Evolutionary conservation across 139 green algal species (phyloP).

Genomic region (Tetradesmus lagerheimii): DNA sequence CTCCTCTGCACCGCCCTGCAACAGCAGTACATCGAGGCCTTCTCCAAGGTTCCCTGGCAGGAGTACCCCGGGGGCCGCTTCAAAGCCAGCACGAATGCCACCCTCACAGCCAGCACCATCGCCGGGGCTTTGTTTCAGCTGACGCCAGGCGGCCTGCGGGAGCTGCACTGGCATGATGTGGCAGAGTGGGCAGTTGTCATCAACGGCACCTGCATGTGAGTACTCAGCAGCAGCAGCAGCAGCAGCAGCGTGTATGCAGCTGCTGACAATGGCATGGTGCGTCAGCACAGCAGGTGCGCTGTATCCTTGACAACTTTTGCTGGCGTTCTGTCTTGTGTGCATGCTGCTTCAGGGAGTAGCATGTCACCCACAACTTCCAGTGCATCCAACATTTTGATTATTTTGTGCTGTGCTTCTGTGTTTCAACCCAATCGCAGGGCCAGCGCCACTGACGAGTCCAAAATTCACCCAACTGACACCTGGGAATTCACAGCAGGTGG

Average conservation of each 20-base stretch:
- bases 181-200: constrained; percentile 41
- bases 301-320: no score
- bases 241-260: neutral
- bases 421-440: neutral
- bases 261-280: neutral
- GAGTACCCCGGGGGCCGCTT: constrained; percentile 26
- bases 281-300: neutral
- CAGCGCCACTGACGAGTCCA: constrained; percentile 17
- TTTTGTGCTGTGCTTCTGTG: neutral
- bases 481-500: constrained; percentile 42
- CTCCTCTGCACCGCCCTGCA: neutral
- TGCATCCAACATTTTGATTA: neutral
- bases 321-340: no score
- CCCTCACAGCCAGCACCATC: constrained; percentile 30
- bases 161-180: constrained; percentile 48
- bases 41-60: constrained; percentile 39
- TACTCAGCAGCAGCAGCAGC: neutral
- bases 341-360: no score
- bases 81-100: constrained; percentile 39
- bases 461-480: constrained; percentile 29
- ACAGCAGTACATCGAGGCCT: constrained; percentile 29
- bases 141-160: constrained; percentile 23
- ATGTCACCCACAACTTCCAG: neutral
- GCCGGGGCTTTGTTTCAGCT: constrained; percentile 33
- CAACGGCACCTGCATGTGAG: constrained; percentile 38